A percentile compares a stretch with the other conserved stretches of the same genome.
These are phyloP conservation scores for Staphylotrichum longicolle DNA, from an alignment of 495 filamentous ascomycete genomes.

Conservation along the genomic window DNA sequence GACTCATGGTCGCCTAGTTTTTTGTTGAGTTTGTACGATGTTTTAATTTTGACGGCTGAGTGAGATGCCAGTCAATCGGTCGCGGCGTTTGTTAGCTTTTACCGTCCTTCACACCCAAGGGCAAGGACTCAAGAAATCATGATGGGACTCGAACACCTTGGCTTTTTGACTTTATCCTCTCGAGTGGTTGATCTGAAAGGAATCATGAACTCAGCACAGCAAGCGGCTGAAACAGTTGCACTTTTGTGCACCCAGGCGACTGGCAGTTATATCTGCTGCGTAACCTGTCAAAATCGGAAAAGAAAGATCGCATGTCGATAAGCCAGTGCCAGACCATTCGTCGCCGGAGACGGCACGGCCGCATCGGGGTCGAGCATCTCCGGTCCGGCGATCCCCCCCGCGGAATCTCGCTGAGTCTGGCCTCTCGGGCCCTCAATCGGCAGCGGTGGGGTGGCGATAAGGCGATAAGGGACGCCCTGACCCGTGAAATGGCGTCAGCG, in stretches of 20 bases:
- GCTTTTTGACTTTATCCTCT: too few relatives aligned
- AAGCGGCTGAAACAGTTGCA: too few relatives aligned
- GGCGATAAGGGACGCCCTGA: constrained; percentile 9
- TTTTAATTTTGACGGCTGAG: constrained; percentile 10
- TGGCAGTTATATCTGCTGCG: too few relatives aligned
- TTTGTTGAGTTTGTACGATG: constrained; percentile 2
- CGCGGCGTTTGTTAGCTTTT: background rate
- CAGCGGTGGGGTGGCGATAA: constrained; percentile 23
- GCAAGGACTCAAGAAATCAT: background rate
- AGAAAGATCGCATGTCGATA: constrained; percentile 3
- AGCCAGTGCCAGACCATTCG: background rate
- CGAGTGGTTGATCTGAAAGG: too few relatives aligned
- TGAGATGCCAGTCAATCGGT: background rate
- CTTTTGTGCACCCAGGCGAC: too few relatives aligned
- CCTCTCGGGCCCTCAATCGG: background rate
- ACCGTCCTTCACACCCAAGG: background rate
- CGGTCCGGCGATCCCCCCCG: constrained; percentile 1
- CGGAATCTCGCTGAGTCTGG: constrained; percentile 26
- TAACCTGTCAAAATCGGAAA: too few relatives aligned
- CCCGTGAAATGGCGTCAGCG: constrained; percentile 37
- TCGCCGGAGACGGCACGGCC: background rate
- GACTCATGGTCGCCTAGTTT: too few relatives aligned
- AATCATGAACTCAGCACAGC: too few relatives aligned
- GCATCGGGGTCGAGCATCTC: constrained; percentile 17
- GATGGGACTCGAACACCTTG: background rate